Base-by-base conservation (phyloP, 495 filamentous ascomycete genomes). In the Stereocaulon alpinum region DNA sequence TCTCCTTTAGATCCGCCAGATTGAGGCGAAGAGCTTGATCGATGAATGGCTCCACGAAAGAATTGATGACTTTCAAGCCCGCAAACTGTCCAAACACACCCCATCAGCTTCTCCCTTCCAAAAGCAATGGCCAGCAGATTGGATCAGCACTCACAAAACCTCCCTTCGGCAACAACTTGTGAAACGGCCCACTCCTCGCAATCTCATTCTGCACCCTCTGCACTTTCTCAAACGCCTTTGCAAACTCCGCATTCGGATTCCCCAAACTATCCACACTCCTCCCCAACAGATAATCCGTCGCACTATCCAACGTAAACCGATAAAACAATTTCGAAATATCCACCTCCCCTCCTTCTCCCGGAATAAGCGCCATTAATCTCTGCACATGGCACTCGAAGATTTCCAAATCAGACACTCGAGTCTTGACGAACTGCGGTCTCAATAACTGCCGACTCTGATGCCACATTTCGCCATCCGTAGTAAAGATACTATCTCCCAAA, bases 231-330 rank as follows among this genome's bases (percentile, higher is more conserved):
- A 93, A 91, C 15, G 86, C 84, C 49, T 84, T 78, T n/a, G 85
- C 86, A 67, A 93, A 91, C 2, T 71, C 58, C 2, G 68, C 72
- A 24, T 72, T 67, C 6, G 78, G 72, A 55, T 77, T 77, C n/a
- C 74, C 72, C n/a, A 91, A 74, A 63, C 83, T 89, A 61, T 86
- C 77, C 15, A 88, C 82, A 54, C 83, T 82, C 50, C 84, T 73
- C 15, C 91, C 91, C n/a, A 95, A 78, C 40, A 96, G 73, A 67
- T 93, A 95, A 59, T 92, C 87, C 15, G 91, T 93, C 2, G 88
- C 83, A 2, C 84, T 75, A 68, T 96, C 91, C 11, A 96, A 75
- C 1, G 89, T 91, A 63, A 85, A 88, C 6, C 65, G n/a, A 64
- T 74, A 71, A 61, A 76, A 59, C 64, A 71, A 48, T 63, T 63